phyloP scores from a whole-genome alignment of 768 basidiomycete genomes.

The Multifurca ochricompacta region DNA sequence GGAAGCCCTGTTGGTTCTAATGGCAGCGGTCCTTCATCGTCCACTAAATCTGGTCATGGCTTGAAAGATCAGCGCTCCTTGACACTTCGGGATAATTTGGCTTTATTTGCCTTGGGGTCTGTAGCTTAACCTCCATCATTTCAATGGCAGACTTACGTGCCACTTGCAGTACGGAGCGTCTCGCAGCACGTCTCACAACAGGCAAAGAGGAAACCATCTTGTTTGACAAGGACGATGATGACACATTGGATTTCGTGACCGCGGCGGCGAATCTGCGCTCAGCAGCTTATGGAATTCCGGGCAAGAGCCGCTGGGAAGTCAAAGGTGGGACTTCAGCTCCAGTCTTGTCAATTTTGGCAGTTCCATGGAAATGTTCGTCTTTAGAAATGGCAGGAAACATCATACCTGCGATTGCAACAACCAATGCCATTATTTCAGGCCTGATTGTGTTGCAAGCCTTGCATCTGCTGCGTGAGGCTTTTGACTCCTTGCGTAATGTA shows the following conservation, averaged over 20 bases:
- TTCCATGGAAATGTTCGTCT: background rate
- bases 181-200: slow-evolving; percentile 58
- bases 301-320: slow-evolving; percentile 92
- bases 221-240: slow-evolving; percentile 98
- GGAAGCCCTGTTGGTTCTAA: slow-evolving; percentile 19
- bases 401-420: slow-evolving; percentile 98
- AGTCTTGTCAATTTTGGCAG: background rate
- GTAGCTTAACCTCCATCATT: slow-evolving; percentile 9
- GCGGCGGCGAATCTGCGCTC: slow-evolving; percentile 91
- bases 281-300: slow-evolving; percentile 78
- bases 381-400: slow-evolving; percentile 99
- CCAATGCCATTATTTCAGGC: slow-evolving; percentile 95
- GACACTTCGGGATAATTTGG: slow-evolving; percentile 70
- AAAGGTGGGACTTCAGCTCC: slow-evolving; percentile 53
- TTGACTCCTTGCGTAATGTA: slow-evolving; percentile 59
- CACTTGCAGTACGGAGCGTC: slow-evolving; percentile 60
- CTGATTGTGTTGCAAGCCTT: slow-evolving; percentile 90
- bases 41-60: slow-evolving; percentile 21
- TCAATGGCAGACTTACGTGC: background rate
- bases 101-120: slow-evolving; percentile 81
- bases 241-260: slow-evolving; percentile 93
- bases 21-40: slow-evolving; percentile 10
- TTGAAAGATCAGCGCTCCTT: slow-evolving; percentile 81
- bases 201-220: slow-evolving; percentile 61
- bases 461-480: slow-evolving; percentile 65